phyloP scores from a whole-genome alignment of 2,329 filamentous ascomycete species.

The Thermoascus crustaceus region DNA sequence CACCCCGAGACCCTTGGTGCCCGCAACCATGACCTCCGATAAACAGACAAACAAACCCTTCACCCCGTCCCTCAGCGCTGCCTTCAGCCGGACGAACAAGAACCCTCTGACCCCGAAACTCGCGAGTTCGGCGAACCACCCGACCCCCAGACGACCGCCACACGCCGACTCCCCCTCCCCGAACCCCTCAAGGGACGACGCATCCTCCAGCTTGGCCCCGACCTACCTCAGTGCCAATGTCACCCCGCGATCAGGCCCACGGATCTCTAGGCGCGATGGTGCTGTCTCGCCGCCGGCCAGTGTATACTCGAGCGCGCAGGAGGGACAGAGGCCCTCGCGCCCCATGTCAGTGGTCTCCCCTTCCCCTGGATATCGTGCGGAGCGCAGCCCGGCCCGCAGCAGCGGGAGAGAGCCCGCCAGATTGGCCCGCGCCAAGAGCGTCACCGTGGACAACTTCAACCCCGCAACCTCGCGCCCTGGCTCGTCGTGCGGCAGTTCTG shows the following conservation, averaged over 20 bases:
- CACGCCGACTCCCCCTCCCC: constrained; percentile 26
- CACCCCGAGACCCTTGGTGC: constrained; percentile 17
- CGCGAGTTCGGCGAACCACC: constrained; percentile 32
- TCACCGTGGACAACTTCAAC: constrained; percentile 27
- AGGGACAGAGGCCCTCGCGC: constrained; percentile 35
- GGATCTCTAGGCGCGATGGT: constrained; percentile 65
- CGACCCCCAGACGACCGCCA: constrained; percentile 25
- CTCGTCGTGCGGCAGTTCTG: constrained; percentile 27
- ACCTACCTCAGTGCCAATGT: constrained; percentile 58
- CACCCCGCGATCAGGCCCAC: constrained; percentile 68
- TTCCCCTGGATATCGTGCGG: constrained; percentile 21
- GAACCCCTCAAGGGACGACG: constrained; percentile 38
- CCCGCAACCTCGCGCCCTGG: constrained; percentile 20
- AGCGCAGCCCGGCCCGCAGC: constrained; percentile 28
- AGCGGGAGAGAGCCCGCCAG: constrained; percentile 23
- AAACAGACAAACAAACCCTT: constrained; percentile 51
- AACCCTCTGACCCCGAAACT: constrained; percentile 54
- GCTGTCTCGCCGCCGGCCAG: constrained; percentile 56
- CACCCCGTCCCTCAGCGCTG: constrained; percentile 60
- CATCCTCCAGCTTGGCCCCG: constrained; percentile 46
- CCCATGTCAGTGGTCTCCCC: too few relatives aligned
- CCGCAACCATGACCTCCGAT: constrained; percentile 43
- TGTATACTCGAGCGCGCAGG: too few relatives aligned
- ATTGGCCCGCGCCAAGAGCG: constrained; percentile 29
- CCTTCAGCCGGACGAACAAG: constrained; percentile 49